These are phyloP conservation scores for Neofusicoccum umdonicola DNA, from an alignment of 2,329 filamentous ascomycete species.

Conservation along the genomic window DNA sequence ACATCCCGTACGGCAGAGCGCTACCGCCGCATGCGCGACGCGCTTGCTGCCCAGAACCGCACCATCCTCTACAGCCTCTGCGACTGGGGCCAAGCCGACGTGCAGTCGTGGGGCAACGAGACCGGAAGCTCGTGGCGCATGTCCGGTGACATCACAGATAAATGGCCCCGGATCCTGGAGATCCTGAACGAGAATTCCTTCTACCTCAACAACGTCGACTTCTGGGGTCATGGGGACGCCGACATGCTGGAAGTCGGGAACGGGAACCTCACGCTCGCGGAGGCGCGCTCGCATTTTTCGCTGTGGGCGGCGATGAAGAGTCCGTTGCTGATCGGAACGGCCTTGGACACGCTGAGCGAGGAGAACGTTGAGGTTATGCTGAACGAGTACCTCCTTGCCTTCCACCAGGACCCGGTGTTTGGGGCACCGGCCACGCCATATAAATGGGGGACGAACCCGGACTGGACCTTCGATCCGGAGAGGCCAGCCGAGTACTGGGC, in stretches of 20 bases:
- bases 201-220: slow-evolving; percentile 34
- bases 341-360: slow-evolving; percentile 35
- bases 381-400: slow-evolving; percentile 42
- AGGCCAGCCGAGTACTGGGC: slow-evolving; percentile 30
- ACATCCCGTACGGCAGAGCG: slow-evolving; percentile 48
- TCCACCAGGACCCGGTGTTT: slow-evolving; percentile 46
- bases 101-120: slow-evolving; percentile 50
- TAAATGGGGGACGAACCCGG: slow-evolving; percentile 50
- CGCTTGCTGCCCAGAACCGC: slow-evolving; percentile 44
- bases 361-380: slow-evolving; percentile 41
- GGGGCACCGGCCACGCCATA: slow-evolving; percentile 41
- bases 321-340: slow-evolving; percentile 44
- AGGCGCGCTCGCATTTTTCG: slow-evolving; percentile 40
- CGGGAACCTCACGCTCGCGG: slow-evolving; percentile 30
- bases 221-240: slow-evolving; percentile 38
- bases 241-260: slow-evolving; percentile 45
- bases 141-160: slow-evolving; percentile 24
- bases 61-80: slow-evolving; percentile 54
- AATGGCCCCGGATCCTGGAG: slow-evolving; percentile 20
- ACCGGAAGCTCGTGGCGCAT: slow-evolving; percentile 47
- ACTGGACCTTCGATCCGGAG: slow-evolving; percentile 49
- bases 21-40: slow-evolving; percentile 54
- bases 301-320: slow-evolving; percentile 43
- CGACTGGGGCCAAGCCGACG: slow-evolving; percentile 53
- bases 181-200: slow-evolving; percentile 41